Base-by-base conservation (phyloP, 169 alveolate species). In the Cyclospora cayetanensis region DNA sequence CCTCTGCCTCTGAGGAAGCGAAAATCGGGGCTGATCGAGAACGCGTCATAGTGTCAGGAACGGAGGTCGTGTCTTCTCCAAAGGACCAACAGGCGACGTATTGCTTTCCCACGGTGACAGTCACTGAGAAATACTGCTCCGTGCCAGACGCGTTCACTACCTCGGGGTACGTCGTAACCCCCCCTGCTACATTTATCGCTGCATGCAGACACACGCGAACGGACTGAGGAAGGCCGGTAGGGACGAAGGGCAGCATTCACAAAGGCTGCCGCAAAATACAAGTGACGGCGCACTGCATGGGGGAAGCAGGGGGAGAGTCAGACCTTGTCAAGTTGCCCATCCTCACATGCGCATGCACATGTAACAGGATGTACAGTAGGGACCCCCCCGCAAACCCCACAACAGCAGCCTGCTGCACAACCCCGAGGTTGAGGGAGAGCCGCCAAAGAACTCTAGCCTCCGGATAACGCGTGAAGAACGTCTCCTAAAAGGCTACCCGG, bases 81-180 rank as follows among this genome's bases (percentile, higher is more conserved):
- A 37, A 72, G 7, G 93, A 89, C 93, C 93, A 89, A 72, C 93
- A 89, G 12, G 85, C 80, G 34, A 82, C 74, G 39, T 89, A 89
- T 27, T 82, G 90, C 29, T 42, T 50, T 4, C 93, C 93, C 90
- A 41, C 72, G 11, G 93, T 76, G 25, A 41, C 70, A 4, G 82
- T 41, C n/a, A 60, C 72, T 4, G 55, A 76, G 60, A 74, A 52
- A 37, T 76, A 43, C 42, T 52, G 82, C 60, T 74, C 90, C 84
- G 68, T 34, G 46, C 82, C 93, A 22, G 68, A 66, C 12, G 79
- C 65, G 20, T 76, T 63, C 65, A 89, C 90, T 18, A 37, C 76
- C 31, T 89, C 90, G 34, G 89, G 89, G 25, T 25, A 80, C 55
- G 89, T 80, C 12, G 90, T 55, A 12, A 39, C 25, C 1, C 76